Base-by-base conservation (phyloP, 495 filamentous ascomycete species). In the Podospora sp. region DNA sequence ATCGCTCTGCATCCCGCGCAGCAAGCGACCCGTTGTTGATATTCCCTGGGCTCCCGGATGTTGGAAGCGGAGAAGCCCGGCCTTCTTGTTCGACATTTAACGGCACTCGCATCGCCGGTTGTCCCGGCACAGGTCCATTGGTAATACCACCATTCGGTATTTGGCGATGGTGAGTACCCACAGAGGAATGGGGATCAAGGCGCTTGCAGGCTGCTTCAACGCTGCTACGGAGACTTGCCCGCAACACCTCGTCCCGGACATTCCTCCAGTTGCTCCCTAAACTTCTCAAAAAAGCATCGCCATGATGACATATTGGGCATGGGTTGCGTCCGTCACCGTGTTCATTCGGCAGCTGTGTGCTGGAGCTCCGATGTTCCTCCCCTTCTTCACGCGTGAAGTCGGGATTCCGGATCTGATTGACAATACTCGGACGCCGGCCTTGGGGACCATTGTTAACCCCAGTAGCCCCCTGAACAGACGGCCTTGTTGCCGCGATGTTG, bases 311-410 rank as follows among this genome's bases (percentile, higher is more conserved):
- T 14, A 56, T 26, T 7, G 33, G 61, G 5, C 36, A 55, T 7
- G 26, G 1, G 21, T 26, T 40, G 50, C 16, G 22, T 4, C 25
- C 51, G 14, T 36, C 21, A 1, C 16, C 26, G n/a, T 63, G 62
- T 51, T 69, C 72, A 18, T 65, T 62, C 27, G 72, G 64, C 6
- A 71, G 55, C 2, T 69, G 55, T 8, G 64, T 70, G 57, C 68
- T 73, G 65, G 66, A 73, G 1, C 62, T 65, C 50, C 72, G 67
- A n/a, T 69, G 65, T 52, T 69, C 62, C 0, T 65, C 69, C n/a
- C 50, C 36, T 20, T 69, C 18, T 9, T 71, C 64, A 22, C 58
- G 65, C 27, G 67, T 69, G 14, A 71, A 35, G 9, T 65, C 59
- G 12, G 71, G 26, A 29, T 3, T 53, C 25, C 29, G 61, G 0